These are phyloP conservation scores for Jimgerdemannia flammicorona DNA, from an alignment of 192 early-diverging fungal genomes.

Conservation along the genomic window DNA sequence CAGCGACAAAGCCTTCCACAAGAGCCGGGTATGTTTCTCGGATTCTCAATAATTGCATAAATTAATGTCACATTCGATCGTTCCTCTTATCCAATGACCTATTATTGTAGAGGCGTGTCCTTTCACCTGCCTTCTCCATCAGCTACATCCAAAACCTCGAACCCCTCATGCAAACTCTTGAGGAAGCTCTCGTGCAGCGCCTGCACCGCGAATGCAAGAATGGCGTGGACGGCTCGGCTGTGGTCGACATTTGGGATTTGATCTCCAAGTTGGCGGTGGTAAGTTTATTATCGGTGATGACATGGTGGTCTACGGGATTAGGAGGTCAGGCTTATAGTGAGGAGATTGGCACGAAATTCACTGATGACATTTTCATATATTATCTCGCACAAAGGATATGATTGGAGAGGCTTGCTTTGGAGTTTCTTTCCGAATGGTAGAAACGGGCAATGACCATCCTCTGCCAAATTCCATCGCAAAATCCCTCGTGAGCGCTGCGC, in stretches of 20 bases:
- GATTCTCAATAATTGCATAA: too few relatives aligned
- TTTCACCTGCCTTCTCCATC: slow-evolving; percentile 48
- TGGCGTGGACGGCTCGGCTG: slow-evolving; percentile 7
- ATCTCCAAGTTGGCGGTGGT: slow-evolving; percentile 28
- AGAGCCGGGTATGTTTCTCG: too few relatives aligned
- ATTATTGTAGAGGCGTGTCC: slow-evolving; percentile 33
- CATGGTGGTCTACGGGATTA: too few relatives aligned
- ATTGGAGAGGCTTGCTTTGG: slow-evolving; percentile 55
- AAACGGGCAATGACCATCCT: slow-evolving; percentile 31
- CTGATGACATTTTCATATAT: too few relatives aligned
- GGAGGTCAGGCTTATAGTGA: too few relatives aligned
- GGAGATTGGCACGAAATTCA: too few relatives aligned
- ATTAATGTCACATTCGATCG: too few relatives aligned
- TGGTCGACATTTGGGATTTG: slow-evolving; percentile 34
- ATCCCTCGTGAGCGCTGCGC: neutral
- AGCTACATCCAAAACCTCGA: slow-evolving; percentile 46
- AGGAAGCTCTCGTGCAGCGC: slow-evolving; percentile 18
- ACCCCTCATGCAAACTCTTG: slow-evolving; percentile 27
- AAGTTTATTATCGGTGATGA: neutral
- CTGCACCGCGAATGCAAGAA: slow-evolving; percentile 24
- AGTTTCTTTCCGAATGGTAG: slow-evolving; percentile 44
- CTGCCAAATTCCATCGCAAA: slow-evolving; percentile 24
- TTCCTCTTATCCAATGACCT: too few relatives aligned
- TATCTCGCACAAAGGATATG: slow-evolving; percentile 21
- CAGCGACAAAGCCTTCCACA: too few relatives aligned